Conservation (phyloP, 2,329 filamentous ascomycete genomes). For the Paecilomyces sp. region DNA sequence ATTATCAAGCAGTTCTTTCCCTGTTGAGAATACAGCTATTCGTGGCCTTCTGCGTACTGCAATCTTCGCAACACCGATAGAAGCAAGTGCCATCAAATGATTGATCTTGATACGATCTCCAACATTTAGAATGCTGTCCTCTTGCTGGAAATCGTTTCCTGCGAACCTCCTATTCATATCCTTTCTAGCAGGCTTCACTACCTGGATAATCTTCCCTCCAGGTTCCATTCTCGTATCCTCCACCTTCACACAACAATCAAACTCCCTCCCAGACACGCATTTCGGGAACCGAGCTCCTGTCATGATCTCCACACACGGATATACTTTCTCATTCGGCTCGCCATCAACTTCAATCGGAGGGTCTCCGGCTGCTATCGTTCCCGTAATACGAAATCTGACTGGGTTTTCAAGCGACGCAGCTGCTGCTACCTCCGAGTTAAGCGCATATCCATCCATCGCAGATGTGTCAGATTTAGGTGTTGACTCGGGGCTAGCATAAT, state of each 20-base stretch:
- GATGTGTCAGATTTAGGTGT: too few relatives aligned
- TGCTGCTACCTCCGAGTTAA: too few relatives aligned
- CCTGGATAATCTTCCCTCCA: slow-evolving; percentile 4
- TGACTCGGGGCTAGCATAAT: too few relatives aligned
- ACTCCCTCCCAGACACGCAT: not conserved
- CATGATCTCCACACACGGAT: slow-evolving; percentile 22
- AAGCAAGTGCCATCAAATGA: slow-evolving; percentile 18
- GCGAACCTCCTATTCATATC: slow-evolving; percentile 14
- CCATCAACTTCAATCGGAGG: slow-evolving; percentile 2
- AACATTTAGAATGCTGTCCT: slow-evolving; percentile 9
- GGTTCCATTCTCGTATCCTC: slow-evolving; percentile 11
- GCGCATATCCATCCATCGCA: too few relatives aligned
- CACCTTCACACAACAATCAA: slow-evolving; percentile 14
- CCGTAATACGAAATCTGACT: too few relatives aligned
- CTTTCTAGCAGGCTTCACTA: slow-evolving; percentile 9
- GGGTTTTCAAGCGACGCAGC: too few relatives aligned
- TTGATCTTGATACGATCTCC: slow-evolving; percentile 8
- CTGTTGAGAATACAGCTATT: slow-evolving; percentile 14
- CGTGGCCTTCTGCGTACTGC: slow-evolving; percentile 8
- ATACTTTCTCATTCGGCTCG: not conserved
- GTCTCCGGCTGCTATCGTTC: too few relatives aligned
- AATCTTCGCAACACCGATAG: slow-evolving; percentile 10
- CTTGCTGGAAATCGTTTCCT: slow-evolving; percentile 12
- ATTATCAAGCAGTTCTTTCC: slow-evolving; percentile 6
- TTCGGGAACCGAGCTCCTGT: slow-evolving; percentile 22